Conservation (phyloP, 139 green algal species). For the Coelastrella sp. region DNA sequence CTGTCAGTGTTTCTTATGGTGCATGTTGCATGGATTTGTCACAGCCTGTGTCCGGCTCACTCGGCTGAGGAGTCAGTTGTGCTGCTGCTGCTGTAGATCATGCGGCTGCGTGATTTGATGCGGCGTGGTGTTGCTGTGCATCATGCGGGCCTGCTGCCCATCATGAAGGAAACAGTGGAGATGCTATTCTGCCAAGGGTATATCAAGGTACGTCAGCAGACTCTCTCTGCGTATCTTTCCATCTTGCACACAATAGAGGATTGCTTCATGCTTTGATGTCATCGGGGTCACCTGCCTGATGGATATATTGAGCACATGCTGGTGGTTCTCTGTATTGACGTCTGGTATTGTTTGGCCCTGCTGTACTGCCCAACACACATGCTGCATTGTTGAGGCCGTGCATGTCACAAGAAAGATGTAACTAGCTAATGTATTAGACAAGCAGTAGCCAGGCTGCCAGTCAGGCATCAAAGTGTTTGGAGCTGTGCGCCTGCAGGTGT, state of each 20-base stretch:
- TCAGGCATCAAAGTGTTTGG: neutral
- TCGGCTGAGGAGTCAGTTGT: neutral
- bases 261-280: neutral
- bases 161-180: slow-evolving; percentile 98
- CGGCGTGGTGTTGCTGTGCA: slow-evolving; percentile 92
- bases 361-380: too few relatives aligned
- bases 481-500: slow-evolving; percentile 57
- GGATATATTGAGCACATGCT: neutral
- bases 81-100: slow-evolving; percentile 72
- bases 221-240: neutral
- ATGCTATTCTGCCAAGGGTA: slow-evolving; percentile 98
- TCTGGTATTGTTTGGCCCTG: too few relatives aligned
- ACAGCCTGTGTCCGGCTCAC: neutral
- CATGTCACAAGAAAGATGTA: too few relatives aligned
- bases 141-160: slow-evolving; percentile 96
- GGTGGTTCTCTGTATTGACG: neutral
- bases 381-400: too few relatives aligned
- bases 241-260: neutral
- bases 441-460: too few relatives aligned
- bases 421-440: too few relatives aligned
- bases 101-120: slow-evolving; percentile 87
- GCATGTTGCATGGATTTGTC: neutral
- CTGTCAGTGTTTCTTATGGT: neutral
- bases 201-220: slow-evolving; percentile 73
- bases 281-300: neutral